Conservation (phyloP, 2,329 filamentous ascomycete genomes). For the Ophiocordyceps camponoti-floridani region DNA sequence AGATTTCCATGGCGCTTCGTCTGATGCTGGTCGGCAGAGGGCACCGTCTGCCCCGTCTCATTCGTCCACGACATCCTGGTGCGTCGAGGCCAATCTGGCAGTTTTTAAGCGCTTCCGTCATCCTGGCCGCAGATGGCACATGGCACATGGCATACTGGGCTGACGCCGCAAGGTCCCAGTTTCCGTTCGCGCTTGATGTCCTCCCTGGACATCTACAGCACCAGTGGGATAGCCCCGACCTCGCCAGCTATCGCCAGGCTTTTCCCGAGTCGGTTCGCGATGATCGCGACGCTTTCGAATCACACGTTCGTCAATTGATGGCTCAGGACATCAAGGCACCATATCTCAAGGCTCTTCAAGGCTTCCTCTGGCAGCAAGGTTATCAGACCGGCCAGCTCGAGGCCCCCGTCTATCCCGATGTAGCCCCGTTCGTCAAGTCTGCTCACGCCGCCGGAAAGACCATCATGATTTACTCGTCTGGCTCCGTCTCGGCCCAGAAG, state of each 20-base stretch:
- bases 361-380: conserved; percentile 59
- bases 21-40: conserved; percentile 33
- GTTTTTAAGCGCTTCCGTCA: background rate
- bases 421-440: conserved; percentile 39
- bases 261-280: conserved; percentile 49
- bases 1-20: background rate
- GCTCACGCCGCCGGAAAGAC: conserved; percentile 39
- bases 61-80: conserved; percentile 74
- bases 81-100: conserved; percentile 22
- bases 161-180: conserved; percentile 26
- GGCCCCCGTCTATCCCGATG: conserved; percentile 59
- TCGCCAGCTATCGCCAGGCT: conserved; percentile 49
- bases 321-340: conserved; percentile 54
- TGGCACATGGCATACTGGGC: background rate
- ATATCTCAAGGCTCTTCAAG: conserved; percentile 66
- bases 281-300: conserved; percentile 39
- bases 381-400: conserved; percentile 52
- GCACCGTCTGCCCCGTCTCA: conserved; percentile 66
- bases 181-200: conserved; percentile 55
- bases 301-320: conserved; percentile 55
- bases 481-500: conserved; percentile 66
- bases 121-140: no score
- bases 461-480: conserved; percentile 67
- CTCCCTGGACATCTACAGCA: conserved; percentile 45
- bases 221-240: conserved; percentile 48